A percentile compares a stretch with the other conserved stretches of the same genome.
Evolutionary conservation across 2,329 filamentous ascomycete species (phyloP).

Genomic region (Fusarium algeriense): DNA sequence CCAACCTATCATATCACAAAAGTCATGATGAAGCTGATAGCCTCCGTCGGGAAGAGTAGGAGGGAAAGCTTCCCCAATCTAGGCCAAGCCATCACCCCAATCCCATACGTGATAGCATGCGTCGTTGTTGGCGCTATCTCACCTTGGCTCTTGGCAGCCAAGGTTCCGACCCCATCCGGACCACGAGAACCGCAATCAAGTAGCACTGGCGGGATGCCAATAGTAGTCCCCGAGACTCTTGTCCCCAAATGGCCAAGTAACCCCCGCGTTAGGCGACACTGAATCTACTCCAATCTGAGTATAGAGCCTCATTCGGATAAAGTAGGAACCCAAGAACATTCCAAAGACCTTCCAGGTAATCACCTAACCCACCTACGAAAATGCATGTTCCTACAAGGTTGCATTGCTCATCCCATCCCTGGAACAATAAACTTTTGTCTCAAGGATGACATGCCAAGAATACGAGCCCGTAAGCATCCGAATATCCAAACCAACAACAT

Average conservation of each 20-base stretch:
- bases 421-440: neutral
- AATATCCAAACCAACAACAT: neutral
- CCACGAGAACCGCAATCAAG: neutral
- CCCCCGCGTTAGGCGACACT: neutral
- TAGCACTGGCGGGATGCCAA: neutral
- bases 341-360: neutral
- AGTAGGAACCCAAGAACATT: neutral
- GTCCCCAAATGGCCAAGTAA: neutral
- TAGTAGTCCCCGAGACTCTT: neutral
- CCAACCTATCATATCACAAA: too few species aligned
- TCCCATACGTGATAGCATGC: neutral
- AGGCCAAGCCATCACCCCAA: neutral
- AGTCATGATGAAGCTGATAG: fast-evolving
- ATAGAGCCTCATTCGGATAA: neutral
- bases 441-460: constrained; percentile 5
- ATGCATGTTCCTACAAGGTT: neutral
- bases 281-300: neutral
- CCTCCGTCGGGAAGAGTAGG: neutral
- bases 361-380: neutral
- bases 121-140: neutral
- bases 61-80: neutral
- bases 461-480: constrained; percentile 6
- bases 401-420: neutral
- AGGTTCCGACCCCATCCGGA: neutral
- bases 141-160: neutral